Evolutionary conservation across 2,329 filamentous ascomycete genomes (phyloP).

Genomic region (Hirsutella thompsonii): DNA sequence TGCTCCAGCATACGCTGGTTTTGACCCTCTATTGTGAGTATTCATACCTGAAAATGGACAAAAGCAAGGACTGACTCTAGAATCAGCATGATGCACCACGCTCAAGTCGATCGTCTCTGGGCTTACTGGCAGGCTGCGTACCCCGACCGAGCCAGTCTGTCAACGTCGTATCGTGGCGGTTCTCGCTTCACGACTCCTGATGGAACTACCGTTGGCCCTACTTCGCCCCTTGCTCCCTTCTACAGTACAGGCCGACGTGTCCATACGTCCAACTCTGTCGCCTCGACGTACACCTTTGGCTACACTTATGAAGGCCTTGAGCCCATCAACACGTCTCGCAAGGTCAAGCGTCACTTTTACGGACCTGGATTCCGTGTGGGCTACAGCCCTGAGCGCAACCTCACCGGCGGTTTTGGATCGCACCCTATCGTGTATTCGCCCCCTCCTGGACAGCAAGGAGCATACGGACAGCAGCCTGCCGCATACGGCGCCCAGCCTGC

Average conservation of each 20-base stretch:
- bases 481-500: too few species aligned
- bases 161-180: slow-evolving; percentile 17
- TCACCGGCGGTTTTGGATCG: too few species aligned
- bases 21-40: slow-evolving; percentile 31
- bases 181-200: slow-evolving; percentile 26
- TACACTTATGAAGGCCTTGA: slow-evolving; percentile 25
- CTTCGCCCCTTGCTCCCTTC: slow-evolving; percentile 37
- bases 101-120: slow-evolving; percentile 52
- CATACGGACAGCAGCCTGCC: too few species aligned
- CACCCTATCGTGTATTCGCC: too few species aligned
- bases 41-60: neutral
- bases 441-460: too few species aligned
- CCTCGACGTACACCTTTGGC: slow-evolving; percentile 19
- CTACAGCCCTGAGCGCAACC: neutral
- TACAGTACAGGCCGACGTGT: slow-evolving; percentile 17
- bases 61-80: neutral
- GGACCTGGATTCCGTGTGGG: neutral
- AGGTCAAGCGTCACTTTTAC: slow-evolving; percentile 10
- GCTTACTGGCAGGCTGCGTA: slow-evolving; percentile 36
- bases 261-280: slow-evolving; percentile 27
- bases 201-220: slow-evolving; percentile 25
- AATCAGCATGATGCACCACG: slow-evolving; percentile 33
- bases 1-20: slow-evolving; percentile 23
- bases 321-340: slow-evolving; percentile 16
- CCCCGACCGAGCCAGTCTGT: slow-evolving; percentile 21